Evolutionary conservation across 2,329 filamentous ascomycete genomes (phyloP), one percentile per base, ranked within the genome.

Genomic region (Pezicula neosporulosa): DNA sequence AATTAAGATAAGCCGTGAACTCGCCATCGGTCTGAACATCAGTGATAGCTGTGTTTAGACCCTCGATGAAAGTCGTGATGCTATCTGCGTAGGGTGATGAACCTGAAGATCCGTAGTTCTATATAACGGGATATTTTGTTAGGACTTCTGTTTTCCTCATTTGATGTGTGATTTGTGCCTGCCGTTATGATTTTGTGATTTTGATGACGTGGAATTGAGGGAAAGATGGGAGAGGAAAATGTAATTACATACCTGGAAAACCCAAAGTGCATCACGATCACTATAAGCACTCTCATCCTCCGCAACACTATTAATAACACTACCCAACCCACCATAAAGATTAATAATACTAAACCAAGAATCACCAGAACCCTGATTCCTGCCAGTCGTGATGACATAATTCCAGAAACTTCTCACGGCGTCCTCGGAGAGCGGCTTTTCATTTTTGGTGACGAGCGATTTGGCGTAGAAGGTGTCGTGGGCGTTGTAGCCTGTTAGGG

Each of bases 1-100:
- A 64, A 48, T 64, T 64, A 3, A 59, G 38, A 49, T 63, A 64
- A 2, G 30, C 56, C 3, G 30, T 47, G 38, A 64, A 63, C 24
- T 63, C 54, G 3, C 62, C 62, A 44, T 58, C 56, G 0, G 60
- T 56, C 44, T 62, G 54, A 1, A 60, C 57, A 35, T 51, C 52
- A 0, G 38, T 47, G 3, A 62, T 51, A 3, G 56, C 56, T 16
- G 57, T 50, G 36, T 58, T 59, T 16, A 63, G 35, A 2, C 50
- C 58, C 19, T 55, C 49, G 4, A 60, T 49, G 4, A 58, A 19
- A 0, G 19, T 19, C 0, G 47, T 57, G 18, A 57, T 60, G 7
- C 18, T 16, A 0, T 42, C 15, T n/a, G 58, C 43, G 33, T 44
- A 63, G 2, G 59, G 58, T 1, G 52, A 28, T 9, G 50, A 47